Percentiles rank a stretch among this genome's conserved stretches.
Conservation (phyloP, 2,329 filamentous ascomycete genomes). For the Lecanicillium sp. region DNA sequence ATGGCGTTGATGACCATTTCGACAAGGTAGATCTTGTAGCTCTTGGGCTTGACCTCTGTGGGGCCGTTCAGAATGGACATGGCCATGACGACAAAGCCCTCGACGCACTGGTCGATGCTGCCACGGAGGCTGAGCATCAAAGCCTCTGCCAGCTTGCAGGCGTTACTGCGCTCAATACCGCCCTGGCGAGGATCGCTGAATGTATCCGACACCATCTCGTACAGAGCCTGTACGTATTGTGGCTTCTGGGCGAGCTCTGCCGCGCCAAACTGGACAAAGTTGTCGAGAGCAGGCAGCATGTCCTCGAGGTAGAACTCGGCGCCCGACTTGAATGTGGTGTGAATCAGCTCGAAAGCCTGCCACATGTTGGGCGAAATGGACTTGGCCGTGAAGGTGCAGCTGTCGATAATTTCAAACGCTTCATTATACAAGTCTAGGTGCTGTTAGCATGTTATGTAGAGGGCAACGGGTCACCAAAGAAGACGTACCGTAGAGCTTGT, state of each 20-base stretch:
- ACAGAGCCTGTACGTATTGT: conserved; percentile 78
- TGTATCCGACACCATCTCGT: conserved; percentile 91
- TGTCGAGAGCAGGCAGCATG: conserved; percentile 96
- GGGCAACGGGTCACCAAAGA: background rate
- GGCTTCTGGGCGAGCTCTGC: conserved; percentile 74
- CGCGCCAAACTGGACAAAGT: conserved; percentile 91
- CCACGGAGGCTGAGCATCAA: conserved; percentile 93
- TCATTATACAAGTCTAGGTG: conserved; percentile 86
- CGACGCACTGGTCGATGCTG: conserved; percentile 79
- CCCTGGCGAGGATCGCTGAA: conserved; percentile 89
- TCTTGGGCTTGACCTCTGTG: conserved; percentile 79
- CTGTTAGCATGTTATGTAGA: conserved; percentile 13
- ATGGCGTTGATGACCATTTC: conserved; percentile 98
- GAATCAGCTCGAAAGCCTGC: conserved; percentile 95
- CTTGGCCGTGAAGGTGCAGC: conserved; percentile 97
- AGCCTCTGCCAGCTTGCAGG: conserved; percentile 93
- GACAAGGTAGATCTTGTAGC: conserved; percentile 92
- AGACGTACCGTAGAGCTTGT: conserved; percentile 79
- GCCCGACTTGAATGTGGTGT: conserved; percentile 93
- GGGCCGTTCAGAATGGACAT: conserved; percentile 68
- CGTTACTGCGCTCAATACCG: conserved; percentile 90
- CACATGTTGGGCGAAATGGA: conserved; percentile 95
- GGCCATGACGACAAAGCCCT: conserved; percentile 80
- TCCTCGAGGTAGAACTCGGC: conserved; percentile 97
- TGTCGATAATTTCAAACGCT: conserved; percentile 98